phyloP scores from a whole-genome alignment of 1,284 basidiomycete species.

The Microbotryum violaceum region DNA sequence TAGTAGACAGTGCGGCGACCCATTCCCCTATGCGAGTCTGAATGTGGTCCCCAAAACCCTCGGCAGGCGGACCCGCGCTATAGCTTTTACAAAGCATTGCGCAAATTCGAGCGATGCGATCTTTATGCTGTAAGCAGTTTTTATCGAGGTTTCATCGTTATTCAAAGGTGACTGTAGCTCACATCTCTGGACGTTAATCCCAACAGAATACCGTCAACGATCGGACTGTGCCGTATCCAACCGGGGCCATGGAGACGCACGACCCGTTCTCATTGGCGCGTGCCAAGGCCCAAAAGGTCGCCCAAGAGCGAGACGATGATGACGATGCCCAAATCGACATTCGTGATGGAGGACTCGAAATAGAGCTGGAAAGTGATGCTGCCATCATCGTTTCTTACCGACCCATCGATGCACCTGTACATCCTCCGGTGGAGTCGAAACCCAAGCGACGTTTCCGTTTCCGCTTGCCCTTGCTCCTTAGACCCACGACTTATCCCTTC shows the following conservation, averaged over 20 bases:
- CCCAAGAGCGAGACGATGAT: slow-evolving; percentile 13
- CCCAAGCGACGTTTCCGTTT: neutral
- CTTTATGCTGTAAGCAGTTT: slow-evolving; percentile 55
- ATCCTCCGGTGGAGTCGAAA: neutral
- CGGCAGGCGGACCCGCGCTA: slow-evolving; percentile 57
- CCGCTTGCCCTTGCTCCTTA: slow-evolving; percentile 6
- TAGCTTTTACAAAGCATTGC: slow-evolving; percentile 68
- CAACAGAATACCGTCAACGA: slow-evolving; percentile 35
- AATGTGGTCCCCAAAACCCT: too few relatives aligned
- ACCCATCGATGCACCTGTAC: neutral
- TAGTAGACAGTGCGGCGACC: too few relatives aligned
- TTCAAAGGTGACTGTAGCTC: too few relatives aligned
- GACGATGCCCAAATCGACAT: slow-evolving; percentile 13
- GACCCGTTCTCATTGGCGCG: slow-evolving; percentile 47
- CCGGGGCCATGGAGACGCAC: slow-evolving; percentile 59
- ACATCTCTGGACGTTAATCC: too few relatives aligned
- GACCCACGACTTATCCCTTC: slow-evolving; percentile 22
- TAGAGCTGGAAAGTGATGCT: slow-evolving; percentile 6
- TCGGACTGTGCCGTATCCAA: slow-evolving; percentile 70
- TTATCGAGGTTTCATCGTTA: too few relatives aligned
- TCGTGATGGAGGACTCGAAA: slow-evolving; percentile 21
- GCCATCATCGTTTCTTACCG: slow-evolving; percentile 11
- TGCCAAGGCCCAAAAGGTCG: slow-evolving; percentile 21
- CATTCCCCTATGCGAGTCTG: too few relatives aligned
- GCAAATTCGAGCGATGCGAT: slow-evolving; percentile 59